Conservation (phyloP, 164 flowering plant species). For the Sextonia rubra region DNA sequence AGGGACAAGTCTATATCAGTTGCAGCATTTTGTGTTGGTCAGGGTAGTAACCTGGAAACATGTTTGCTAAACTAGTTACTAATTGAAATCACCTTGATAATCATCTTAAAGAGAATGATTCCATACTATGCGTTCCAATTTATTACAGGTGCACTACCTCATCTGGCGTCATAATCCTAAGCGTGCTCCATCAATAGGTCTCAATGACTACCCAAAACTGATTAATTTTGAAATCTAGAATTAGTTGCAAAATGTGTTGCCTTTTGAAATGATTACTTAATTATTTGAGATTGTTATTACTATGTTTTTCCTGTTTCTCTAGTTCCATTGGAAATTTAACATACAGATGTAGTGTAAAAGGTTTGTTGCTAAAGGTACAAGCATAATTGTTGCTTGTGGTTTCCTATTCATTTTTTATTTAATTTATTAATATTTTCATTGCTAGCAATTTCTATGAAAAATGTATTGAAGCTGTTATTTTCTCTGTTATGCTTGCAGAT, state of each 20-base stretch:
- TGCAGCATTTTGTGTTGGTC: neutral
- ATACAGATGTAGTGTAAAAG: neutral
- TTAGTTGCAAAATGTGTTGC: neutral
- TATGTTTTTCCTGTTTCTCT: neutral
- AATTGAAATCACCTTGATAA: too few species aligned
- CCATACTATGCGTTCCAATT: neutral
- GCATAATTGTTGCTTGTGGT: neutral
- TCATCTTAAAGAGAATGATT: too few species aligned
- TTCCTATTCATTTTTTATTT: neutral
- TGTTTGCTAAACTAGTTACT: too few species aligned
- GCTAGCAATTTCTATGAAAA: neutral
- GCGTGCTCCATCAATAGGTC: too few species aligned
- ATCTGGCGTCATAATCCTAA: neutral
- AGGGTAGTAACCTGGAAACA: neutral
- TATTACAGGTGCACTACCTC: neutral
- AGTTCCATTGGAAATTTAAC: neutral
- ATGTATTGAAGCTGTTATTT: neutral
- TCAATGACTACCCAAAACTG: neutral
- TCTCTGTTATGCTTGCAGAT: slow-evolving; percentile 41
- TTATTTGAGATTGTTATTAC: too few species aligned
- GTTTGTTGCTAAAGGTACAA: neutral
- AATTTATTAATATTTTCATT: neutral
- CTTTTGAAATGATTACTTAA: neutral
- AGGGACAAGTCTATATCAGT: neutral
- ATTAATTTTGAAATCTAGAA: neutral